Base-by-base conservation (phyloP, 768 basidiomycete species). In the Phanerochaete sordida region DNA sequence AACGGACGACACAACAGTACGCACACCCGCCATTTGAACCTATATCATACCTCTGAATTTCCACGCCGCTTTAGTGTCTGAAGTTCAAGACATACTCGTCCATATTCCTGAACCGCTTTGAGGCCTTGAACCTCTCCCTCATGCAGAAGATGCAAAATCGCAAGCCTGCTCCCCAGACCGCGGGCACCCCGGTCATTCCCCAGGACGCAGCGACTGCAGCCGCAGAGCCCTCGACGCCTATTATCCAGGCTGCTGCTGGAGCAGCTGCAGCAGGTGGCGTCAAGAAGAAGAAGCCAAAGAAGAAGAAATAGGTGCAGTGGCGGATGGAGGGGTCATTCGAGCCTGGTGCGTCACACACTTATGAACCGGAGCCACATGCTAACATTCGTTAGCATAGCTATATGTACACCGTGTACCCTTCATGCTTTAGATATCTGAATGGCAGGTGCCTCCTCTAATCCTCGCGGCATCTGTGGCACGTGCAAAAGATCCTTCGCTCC, bases 1-100 rank as follows among this genome's bases (percentile, higher is more conserved):
- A 69, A 98, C 96, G 1, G 92, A 98, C 75, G 84, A 97, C 72
- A 82, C 80, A 35, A 89, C 87, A 68, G 96, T 96, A 71, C 66
- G 91, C 80, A 39, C 27, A 26, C 33, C 33, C 53, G 30, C 60
- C 23, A 21, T 23, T 13, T 51, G n/a, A 23, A 5, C 13, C 9
- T 30, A 50, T 24, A 53, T 5, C 54, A 21, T 37, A 30, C 11
- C 47, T 27, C 3, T 24, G 52, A 23, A 8, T 43, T 35, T 47
- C 1, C 30, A 3, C 13, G 19, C 47, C 4, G 4, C 4, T 19
- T 6, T 71, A 98, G 96, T 96, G 94, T 72, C 80, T 98, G 66
- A 97, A 95, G 74, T 98, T 96, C 80, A 94, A 95, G 74, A 96
- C 95, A 1, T 87, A 88, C 66, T 97, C 95, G 2, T 93, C 91